Evolutionary conservation across 345 rosid genomes (phyloP).

Genomic region (Lepidium aucheri): DNA sequence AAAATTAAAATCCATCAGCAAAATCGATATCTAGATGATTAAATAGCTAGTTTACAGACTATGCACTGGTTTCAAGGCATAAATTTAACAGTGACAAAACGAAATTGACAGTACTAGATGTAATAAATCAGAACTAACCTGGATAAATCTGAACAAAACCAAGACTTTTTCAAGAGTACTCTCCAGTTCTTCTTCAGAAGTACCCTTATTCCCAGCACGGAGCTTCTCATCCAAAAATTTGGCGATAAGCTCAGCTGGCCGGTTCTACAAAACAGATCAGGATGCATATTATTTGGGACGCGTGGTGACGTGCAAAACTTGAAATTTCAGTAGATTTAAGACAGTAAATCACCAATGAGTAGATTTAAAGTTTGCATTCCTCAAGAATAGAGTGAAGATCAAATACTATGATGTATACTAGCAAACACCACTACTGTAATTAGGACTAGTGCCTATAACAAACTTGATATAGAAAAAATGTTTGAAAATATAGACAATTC

Average conservation of each 20-base stretch:
- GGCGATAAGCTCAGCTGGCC: conserved; percentile 96
- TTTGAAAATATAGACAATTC: too few species aligned
- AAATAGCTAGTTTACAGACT: too few species aligned
- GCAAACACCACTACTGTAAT: too few species aligned
- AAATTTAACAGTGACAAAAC: neutral
- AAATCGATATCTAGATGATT: neutral
- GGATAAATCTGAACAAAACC: conserved; percentile 95
- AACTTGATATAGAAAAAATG: too few species aligned
- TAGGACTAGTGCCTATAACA: too few species aligned
- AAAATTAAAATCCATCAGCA: conserved; percentile 12
- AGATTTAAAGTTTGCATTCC: too few species aligned
- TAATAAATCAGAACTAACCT: conserved; percentile 38
- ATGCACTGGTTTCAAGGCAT: neutral
- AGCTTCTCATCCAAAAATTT: conserved; percentile 97
- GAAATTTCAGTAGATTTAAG: neutral
- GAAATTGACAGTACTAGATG: neutral
- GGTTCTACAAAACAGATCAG: conserved; percentile 53
- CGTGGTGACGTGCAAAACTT: neutral
- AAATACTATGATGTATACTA: too few species aligned
- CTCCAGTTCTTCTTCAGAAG: conserved; percentile 99
- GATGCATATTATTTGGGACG: neutral
- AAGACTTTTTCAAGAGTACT: conserved; percentile 90
- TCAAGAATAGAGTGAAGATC: too few species aligned
- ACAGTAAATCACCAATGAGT: too few species aligned
- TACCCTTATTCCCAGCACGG: conserved; percentile 99